These are phyloP conservation scores for Akanthomyces lecanii DNA, from an alignment of 2,329 filamentous ascomycete species.

Conservation along the genomic window DNA sequence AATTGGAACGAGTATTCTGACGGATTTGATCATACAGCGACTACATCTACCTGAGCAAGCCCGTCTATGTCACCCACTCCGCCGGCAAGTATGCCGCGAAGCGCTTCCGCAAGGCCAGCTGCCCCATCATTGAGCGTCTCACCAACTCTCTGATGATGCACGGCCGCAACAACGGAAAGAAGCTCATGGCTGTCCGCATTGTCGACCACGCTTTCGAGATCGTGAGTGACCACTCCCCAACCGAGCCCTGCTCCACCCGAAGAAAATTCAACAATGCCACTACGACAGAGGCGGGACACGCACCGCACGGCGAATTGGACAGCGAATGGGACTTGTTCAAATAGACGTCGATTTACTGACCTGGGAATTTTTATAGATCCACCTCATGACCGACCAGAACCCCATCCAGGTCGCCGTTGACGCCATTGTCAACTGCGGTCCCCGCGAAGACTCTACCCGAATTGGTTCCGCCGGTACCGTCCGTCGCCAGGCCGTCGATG, in stretches of 20 bases:
- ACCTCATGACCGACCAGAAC: constrained; percentile 99
- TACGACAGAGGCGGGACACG: background rate
- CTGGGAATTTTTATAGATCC: constrained; percentile 60
- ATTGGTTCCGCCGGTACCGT: constrained; percentile 99
- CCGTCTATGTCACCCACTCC: constrained; percentile 98
- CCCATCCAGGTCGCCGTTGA: constrained; percentile 99
- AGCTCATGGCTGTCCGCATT: constrained; percentile 99
- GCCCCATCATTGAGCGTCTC: constrained; percentile 99
- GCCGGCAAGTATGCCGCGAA: constrained; percentile 98
- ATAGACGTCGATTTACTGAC: constrained; percentile 25
- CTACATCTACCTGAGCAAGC: constrained; percentile 99
- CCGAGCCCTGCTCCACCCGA: background rate
- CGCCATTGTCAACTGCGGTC: constrained; percentile 99
- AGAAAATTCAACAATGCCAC: background rate
- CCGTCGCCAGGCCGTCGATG: constrained; percentile 99
- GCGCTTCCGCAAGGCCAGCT: constrained; percentile 99
- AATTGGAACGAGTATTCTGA: constrained; percentile 28
- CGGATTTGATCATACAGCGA: constrained; percentile 59
- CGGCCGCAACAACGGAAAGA: constrained; percentile 99
- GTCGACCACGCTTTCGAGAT: constrained; percentile 99
- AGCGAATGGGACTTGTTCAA: background rate
- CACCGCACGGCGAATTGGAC: background rate
- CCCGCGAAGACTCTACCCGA: constrained; percentile 99
- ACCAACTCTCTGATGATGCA: constrained; percentile 99
- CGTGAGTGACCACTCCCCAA: constrained; percentile 57